phyloP scores from a whole-genome alignment of 768 basidiomycete species.

The Boletus pseudopeckii region DNA sequence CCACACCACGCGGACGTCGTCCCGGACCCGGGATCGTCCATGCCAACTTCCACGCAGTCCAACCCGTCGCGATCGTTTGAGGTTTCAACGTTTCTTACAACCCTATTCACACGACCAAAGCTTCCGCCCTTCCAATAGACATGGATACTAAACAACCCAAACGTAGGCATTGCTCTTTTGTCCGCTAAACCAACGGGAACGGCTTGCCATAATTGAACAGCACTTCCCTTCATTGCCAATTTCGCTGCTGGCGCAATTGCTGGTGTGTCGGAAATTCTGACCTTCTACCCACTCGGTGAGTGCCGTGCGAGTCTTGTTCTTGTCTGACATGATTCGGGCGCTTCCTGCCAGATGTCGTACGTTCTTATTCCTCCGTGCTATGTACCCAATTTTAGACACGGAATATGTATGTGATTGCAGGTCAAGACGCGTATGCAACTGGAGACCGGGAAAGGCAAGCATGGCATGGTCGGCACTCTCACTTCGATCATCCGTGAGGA shows the following conservation, averaged over 20 bases:
- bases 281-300: constrained; percentile 88
- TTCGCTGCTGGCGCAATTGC: constrained; percentile 97
- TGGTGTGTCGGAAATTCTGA: constrained; percentile 79
- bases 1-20: neutral
- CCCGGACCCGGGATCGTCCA: neutral
- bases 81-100: neutral
- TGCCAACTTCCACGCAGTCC: too few species aligned
- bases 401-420: constrained; percentile 37
- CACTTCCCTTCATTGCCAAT: constrained; percentile 82
- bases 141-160: constrained; percentile 34
- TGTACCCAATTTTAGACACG: neutral
- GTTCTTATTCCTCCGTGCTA: constrained; percentile 29
- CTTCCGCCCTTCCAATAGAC: neutral
- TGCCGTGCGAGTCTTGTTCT: neutral
- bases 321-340: constrained; percentile 8
- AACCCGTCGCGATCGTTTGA: too few species aligned
- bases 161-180: constrained; percentile 18
- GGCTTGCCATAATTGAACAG: constrained; percentile 35
- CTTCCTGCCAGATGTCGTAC: constrained; percentile 68
- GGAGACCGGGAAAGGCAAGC: constrained; percentile 73
- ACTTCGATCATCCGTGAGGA: constrained; percentile 81
- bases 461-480: constrained; percentile 82
- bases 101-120: neutral
- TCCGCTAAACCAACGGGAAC: too few species aligned
- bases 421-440: constrained; percentile 99